These are phyloP conservation scores for Sporothrix schenckii DNA, from an alignment of 2,329 filamentous ascomycete genomes.

Conservation along the genomic window DNA sequence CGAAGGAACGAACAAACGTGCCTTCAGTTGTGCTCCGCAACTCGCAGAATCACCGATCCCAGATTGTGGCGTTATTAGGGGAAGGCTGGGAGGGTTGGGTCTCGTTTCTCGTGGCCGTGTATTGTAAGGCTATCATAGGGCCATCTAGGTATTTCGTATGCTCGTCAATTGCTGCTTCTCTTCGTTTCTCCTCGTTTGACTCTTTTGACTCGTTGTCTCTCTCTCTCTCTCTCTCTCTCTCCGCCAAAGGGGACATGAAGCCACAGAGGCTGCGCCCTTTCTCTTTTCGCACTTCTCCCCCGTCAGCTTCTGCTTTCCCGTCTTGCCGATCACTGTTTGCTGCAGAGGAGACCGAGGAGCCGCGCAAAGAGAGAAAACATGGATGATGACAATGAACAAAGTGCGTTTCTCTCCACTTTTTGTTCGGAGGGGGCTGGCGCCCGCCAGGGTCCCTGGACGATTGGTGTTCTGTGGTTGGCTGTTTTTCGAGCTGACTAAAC, in stretches of 20 bases:
- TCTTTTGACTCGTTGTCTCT: not conserved
- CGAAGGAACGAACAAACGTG: not conserved
- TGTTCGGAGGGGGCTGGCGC: not conserved
- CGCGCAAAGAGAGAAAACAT: not conserved
- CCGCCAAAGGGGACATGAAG: not conserved
- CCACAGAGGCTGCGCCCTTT: slow-evolving; percentile 10
- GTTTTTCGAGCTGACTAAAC: not conserved
- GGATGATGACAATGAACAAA: too few relatives aligned
- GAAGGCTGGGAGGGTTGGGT: not conserved
- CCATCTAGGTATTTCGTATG: not conserved
- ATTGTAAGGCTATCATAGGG: too few relatives aligned
- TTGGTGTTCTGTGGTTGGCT: slow-evolving; percentile 21
- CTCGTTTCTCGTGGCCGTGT: not conserved
- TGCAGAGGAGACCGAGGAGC: not conserved
- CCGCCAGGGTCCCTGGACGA: not conserved
- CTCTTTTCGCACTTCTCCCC: not conserved
- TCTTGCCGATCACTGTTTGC: slow-evolving; percentile 7
- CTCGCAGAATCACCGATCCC: not conserved
- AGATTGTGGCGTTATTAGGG: slow-evolving; percentile 17
- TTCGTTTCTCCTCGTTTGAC: too few relatives aligned
- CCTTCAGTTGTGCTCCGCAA: not conserved
- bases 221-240: not conserved
- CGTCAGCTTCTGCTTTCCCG: not conserved
- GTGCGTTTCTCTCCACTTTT: not conserved
- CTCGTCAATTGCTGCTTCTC: too few relatives aligned